phyloP scores from a whole-genome alignment of 1,139 yeast genomes.

The Kazachstania sp. region DNA sequence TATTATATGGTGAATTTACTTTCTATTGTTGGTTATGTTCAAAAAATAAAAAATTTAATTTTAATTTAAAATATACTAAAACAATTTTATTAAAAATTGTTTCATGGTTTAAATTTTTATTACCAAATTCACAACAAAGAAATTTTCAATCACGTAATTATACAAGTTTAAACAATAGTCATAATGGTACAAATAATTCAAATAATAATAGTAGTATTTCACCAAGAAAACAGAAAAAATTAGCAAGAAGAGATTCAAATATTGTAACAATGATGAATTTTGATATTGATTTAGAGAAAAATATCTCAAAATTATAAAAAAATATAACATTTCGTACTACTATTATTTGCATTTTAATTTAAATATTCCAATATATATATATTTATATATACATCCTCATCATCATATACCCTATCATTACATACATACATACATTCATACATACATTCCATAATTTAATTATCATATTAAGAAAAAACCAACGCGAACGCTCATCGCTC shows the following conservation, averaged over 20 bases:
- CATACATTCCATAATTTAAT: no score
- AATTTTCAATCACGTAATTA: not conserved
- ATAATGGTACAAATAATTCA: not conserved
- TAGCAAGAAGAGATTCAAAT: constrained; percentile 5
- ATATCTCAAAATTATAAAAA: not conserved
- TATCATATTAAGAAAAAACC: no score
- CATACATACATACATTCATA: no score
- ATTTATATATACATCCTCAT: no score
- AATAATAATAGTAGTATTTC: not conserved
- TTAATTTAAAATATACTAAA: not conserved
- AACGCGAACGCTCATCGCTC: no score
- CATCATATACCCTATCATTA: no score
- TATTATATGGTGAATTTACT: constrained; percentile 5
- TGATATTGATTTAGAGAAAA: constrained; percentile 4
- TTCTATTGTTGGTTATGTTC: constrained; percentile 9
- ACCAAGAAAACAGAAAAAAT: constrained; percentile 1
- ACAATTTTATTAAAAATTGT: not conserved
- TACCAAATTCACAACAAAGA: not conserved
- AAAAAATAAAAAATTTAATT: not conserved
- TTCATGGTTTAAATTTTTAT: not conserved
- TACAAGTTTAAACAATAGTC: not conserved
- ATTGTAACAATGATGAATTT: constrained; percentile 1
- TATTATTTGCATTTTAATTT: not conserved
- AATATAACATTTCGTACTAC: no score
- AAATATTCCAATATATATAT: no score